phyloP scores from a whole-genome alignment of 2,329 filamentous ascomycete species.

The Pezicula radicicola region DNA sequence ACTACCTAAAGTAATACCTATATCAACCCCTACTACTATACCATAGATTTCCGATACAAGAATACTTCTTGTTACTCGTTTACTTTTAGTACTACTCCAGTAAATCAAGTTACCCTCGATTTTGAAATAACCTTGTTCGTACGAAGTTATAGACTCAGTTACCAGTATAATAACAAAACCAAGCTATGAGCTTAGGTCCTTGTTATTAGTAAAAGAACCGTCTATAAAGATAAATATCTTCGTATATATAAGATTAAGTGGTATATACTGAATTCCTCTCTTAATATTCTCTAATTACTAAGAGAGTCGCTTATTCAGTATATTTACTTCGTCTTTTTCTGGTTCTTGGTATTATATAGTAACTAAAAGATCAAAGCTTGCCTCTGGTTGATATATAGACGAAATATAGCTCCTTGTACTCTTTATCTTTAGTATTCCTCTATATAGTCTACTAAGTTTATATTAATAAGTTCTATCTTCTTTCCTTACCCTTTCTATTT shows the following conservation, averaged over 20 bases:
- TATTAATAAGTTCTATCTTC: neutral
- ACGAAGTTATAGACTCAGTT: slow-evolving; percentile 1
- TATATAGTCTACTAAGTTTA: neutral
- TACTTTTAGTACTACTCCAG: slow-evolving; percentile 12
- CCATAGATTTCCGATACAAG: slow-evolving; percentile 13
- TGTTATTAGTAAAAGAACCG: slow-evolving; percentile 15
- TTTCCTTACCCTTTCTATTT: neutral
- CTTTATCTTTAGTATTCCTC: neutral
- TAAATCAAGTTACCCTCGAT: slow-evolving; percentile 13
- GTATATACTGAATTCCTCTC: slow-evolving; percentile 4
- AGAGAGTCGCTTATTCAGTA: slow-evolving; percentile 4
- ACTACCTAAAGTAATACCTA: slow-evolving; percentile 3
- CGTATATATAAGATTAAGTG: neutral
- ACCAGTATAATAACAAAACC: slow-evolving; percentile 13
- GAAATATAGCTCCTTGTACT: neutral
- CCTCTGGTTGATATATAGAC: neutral
- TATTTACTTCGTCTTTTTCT: neutral
- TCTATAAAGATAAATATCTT: slow-evolving; percentile 14
- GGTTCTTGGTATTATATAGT: neutral
- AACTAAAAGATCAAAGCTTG: neutral
- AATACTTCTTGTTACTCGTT: slow-evolving; percentile 9
- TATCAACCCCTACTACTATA: slow-evolving; percentile 13
- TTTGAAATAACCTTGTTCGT: slow-evolving; percentile 3
- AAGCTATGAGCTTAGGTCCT: slow-evolving; percentile 15
- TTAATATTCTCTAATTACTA: slow-evolving; percentile 5